phyloP scores from a whole-genome alignment of 371 early-diverging fungal species.

The Nematocida major region DNA sequence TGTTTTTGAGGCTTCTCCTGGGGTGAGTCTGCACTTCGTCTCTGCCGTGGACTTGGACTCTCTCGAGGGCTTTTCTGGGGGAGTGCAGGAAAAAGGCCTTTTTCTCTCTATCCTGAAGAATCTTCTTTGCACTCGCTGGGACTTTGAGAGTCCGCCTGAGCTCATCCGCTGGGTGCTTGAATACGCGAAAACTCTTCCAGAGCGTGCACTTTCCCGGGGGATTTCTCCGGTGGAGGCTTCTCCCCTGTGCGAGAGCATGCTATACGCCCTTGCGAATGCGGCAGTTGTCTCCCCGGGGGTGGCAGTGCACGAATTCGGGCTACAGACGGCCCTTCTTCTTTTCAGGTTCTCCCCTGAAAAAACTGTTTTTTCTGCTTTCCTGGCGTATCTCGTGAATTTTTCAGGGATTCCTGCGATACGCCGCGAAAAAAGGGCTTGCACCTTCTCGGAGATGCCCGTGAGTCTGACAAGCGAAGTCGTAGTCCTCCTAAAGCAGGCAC shows the following conservation, averaged over 20 bases:
- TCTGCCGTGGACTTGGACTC: not conserved
- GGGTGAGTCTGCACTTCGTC: not conserved
- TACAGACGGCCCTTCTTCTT: not conserved
- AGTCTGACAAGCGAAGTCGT: not conserved
- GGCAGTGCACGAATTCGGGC: too few species aligned
- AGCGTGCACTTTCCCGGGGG: too few species aligned
- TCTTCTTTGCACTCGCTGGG: not conserved
- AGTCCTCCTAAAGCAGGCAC: not conserved
- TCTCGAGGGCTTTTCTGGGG: not conserved
- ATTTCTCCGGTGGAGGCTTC: too few species aligned
- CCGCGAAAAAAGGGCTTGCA: not conserved
- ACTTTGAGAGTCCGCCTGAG: not conserved
- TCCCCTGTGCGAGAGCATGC: too few species aligned
- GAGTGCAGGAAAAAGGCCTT: not conserved
- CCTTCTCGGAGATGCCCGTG: not conserved
- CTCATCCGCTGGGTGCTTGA: not conserved
- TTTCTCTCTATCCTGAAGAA: conserved; percentile 5
- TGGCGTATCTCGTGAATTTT: not conserved
- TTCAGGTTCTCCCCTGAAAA: not conserved
- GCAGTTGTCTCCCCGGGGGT: too few species aligned
- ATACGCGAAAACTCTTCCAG: too few species aligned
- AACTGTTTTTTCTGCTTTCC: not conserved
- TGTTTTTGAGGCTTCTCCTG: conserved; percentile 27
- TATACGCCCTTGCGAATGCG: too few species aligned
- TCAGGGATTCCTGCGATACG: not conserved